Conservation (phyloP, 768 basidiomycete species). For the Auricularia sp. region DNA sequence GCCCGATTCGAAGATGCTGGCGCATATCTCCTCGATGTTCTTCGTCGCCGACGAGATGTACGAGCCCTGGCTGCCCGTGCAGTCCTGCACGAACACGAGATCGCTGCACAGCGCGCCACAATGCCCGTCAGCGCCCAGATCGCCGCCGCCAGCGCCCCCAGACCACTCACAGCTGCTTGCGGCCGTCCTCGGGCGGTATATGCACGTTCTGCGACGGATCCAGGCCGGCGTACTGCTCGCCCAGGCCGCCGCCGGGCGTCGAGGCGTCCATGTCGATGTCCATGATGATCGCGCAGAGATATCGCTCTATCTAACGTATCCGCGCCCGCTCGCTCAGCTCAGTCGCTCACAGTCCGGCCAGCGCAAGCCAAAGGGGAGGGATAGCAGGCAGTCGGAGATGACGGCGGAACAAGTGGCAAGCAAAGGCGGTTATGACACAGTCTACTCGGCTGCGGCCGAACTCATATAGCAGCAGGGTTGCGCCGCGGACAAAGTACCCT, state of each 20-base stretch:
- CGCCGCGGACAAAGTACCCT: no score
- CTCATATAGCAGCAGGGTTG: no score
- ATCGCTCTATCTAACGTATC: neutral
- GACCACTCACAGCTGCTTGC: constrained; percentile 66
- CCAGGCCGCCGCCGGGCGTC: constrained; percentile 1
- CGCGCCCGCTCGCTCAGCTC: neutral
- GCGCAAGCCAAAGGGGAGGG: no score
- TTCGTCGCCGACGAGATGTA: constrained; percentile 91
- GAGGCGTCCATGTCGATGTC: constrained; percentile 40
- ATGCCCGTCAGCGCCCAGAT: constrained; percentile 20
- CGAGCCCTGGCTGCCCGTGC: constrained; percentile 84
- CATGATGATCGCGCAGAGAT: constrained; percentile 31
- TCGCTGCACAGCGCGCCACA: constrained; percentile 42
- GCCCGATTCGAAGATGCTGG: constrained; percentile 89
- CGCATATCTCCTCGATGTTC: constrained; percentile 93
- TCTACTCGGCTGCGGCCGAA: no score
- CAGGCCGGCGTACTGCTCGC: constrained; percentile 3
- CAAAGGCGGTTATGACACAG: no score
- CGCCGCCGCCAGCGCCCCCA: neutral
- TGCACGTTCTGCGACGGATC: neutral
- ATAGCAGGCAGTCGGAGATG: no score
- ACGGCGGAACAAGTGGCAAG: no score
- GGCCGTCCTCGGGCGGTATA: constrained; percentile 23
- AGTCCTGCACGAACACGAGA: constrained; percentile 92
- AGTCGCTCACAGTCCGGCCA: neutral